Evolutionary conservation across 768 basidiomycete genomes (phyloP), one percentile per base, ranked within the genome.

Genomic region (Mrakia frigida): DNA sequence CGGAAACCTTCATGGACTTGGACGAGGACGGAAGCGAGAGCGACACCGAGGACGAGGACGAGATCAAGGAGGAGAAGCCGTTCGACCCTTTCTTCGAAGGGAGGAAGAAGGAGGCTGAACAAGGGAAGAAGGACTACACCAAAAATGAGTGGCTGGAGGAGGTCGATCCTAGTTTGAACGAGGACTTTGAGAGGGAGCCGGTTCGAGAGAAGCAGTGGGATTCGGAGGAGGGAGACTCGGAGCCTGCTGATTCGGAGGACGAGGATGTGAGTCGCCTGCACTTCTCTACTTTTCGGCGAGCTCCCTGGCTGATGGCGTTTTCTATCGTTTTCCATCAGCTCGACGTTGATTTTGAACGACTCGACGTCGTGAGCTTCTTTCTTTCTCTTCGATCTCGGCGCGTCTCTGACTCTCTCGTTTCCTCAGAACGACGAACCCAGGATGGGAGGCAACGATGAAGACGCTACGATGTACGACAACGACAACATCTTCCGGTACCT

Each of bases 391-490:
- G n/a, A 23, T 68, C 23, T 67, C 67, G 56, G n/a, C 56, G 25
- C 25, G 52, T 25, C 56, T 41, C 43, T 41, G 35, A 23, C 43
- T 43, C 6, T 23, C n/a, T 35, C 28, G 14, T 1, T 16, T 18
- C 2, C 28, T 28, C 52, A 63, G 50, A 10, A 9, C 23, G 43
- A 50, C 43, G 37, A 21, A 1, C 39, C 37, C 37, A 16, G 46
- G 25, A 23, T 70, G 43, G 69, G 77, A 31, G 35, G 25, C 10
- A 33, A 75, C 31, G 68, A 77, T 39, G 69, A 76, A 35, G 23
- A 71, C 23, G 56, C 43, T 50, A 65, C 25, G 43, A 65, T 71
- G n/a, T 41, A 50, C 60, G 73, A 63, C 35, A 33, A 60, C 23
- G 73, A 69, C 1, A 31, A n/a, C 10, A 68, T 68, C 65, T 68